phyloP scores from a whole-genome alignment of 495 filamentous ascomycete genomes.

The Aspergillus incahuasiensis region DNA sequence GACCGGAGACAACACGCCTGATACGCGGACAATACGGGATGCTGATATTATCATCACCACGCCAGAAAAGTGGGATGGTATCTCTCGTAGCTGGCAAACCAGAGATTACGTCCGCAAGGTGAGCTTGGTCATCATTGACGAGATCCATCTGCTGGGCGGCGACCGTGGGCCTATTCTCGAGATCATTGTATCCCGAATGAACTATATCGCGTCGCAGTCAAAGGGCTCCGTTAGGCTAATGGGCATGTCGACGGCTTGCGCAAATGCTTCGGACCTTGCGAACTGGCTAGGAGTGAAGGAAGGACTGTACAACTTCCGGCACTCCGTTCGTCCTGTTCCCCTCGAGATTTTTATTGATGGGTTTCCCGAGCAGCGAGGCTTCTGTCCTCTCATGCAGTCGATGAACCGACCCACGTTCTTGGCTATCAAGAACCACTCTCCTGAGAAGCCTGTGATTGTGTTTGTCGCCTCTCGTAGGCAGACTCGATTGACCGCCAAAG shows the following conservation, averaged over 20 bases:
- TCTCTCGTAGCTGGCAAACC: slow-evolving; percentile 96
- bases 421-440: slow-evolving; percentile 92
- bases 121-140: slow-evolving; percentile 95
- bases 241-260: slow-evolving; percentile 97
- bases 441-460: slow-evolving; percentile 94
- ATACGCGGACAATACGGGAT: slow-evolving; percentile 88
- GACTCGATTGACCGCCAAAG: slow-evolving; percentile 89
- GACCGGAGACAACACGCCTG: slow-evolving; percentile 97
- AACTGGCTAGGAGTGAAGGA: slow-evolving; percentile 99
- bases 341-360: slow-evolving; percentile 96
- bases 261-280: slow-evolving; percentile 87
- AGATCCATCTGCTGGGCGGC: slow-evolving; percentile 93
- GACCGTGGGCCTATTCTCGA: slow-evolving; percentile 96
- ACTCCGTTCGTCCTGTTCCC: slow-evolving; percentile 95
- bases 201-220: slow-evolving; percentile 90
- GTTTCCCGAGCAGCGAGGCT: slow-evolving; percentile 90
- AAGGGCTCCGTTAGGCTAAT: slow-evolving; percentile 84
- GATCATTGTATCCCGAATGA: slow-evolving; percentile 99
- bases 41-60: slow-evolving; percentile 99
- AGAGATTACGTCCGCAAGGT: slow-evolving; percentile 94
- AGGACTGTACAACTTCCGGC: slow-evolving; percentile 94
- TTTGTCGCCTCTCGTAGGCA: slow-evolving; percentile 96
- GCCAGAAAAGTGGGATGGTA: slow-evolving; percentile 99
- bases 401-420: slow-evolving; percentile 98
- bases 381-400: slow-evolving; percentile 96